Conservation (phyloP, 2,329 filamentous ascomycete species). For the Penicillium sp. region DNA sequence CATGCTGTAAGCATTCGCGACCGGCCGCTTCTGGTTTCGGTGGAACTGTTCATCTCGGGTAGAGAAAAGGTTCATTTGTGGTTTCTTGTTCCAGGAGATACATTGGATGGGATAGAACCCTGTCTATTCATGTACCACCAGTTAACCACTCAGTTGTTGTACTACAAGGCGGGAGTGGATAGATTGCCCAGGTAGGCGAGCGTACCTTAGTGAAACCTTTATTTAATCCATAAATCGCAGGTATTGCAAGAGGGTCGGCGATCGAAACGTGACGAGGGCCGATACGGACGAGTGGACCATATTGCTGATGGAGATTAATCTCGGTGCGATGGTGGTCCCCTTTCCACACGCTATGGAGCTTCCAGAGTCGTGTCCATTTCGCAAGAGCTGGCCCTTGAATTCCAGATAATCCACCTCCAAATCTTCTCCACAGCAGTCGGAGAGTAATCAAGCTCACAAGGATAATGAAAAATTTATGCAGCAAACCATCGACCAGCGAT, state of each 20-base stretch:
- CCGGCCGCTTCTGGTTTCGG: conserved; percentile 23
- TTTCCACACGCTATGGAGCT: neutral
- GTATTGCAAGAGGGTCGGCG: neutral
- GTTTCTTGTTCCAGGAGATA: conserved; percentile 28
- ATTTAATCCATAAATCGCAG: conserved; percentile 16
- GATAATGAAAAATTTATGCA: too few relatives aligned
- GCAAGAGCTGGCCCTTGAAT: too few relatives aligned
- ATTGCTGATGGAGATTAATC: neutral
- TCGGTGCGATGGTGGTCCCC: neutral
- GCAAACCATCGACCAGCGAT: too few relatives aligned
- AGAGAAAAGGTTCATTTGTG: conserved; percentile 30
- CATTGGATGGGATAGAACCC: conserved; percentile 29
- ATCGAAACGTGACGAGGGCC: neutral
- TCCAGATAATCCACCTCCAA: too few relatives aligned
- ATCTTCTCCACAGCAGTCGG: too few relatives aligned
- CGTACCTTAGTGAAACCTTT: conserved; percentile 24
- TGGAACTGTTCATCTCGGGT: conserved; percentile 26
- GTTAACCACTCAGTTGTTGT: neutral
- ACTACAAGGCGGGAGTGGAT: too few relatives aligned
- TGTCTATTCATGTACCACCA: conserved; percentile 6
- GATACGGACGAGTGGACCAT: neutral
- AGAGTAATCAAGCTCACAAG: too few relatives aligned
- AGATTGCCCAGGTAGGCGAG: neutral
- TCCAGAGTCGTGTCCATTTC: neutral
- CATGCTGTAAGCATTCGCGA: conserved; percentile 36